Percentiles rank a stretch among this genome's conserved stretches.
These are phyloP conservation scores for Fusarium sulawesiense DNA, from an alignment of 2,329 filamentous ascomycete genomes.

Conservation along the genomic window DNA sequence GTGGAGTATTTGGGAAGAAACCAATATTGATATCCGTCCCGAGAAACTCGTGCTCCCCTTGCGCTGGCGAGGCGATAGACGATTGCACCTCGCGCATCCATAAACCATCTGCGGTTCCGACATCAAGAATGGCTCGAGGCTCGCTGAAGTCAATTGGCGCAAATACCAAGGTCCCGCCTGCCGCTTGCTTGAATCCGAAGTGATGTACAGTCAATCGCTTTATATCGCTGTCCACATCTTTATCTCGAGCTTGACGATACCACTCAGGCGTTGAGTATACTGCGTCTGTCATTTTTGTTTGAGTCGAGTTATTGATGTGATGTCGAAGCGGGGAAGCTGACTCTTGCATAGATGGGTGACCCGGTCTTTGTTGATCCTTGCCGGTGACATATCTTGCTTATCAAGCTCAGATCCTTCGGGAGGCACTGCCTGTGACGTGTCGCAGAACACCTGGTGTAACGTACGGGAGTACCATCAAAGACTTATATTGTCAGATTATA, in stretches of 20 bases:
- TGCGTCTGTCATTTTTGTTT: background rate
- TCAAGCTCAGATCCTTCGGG: background rate
- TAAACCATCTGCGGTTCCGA: constrained; percentile 10
- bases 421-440: background rate
- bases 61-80: fast-evolving
- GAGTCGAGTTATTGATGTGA: background rate
- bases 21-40: constrained; percentile 16
- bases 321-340: background rate
- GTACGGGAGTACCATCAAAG: background rate
- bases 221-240: constrained; percentile 18
- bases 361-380: background rate
- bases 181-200: constrained; percentile 10
- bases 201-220: constrained; percentile 9
- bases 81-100: constrained; percentile 17
- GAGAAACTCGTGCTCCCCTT: background rate
- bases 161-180: background rate
- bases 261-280: constrained; percentile 14
- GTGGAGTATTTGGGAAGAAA: background rate
- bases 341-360: background rate
- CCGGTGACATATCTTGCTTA: background rate
- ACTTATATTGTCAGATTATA: background rate
- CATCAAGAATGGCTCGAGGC: background rate
- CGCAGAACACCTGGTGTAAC: background rate
- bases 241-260: constrained; percentile 7
- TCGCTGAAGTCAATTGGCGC: background rate